Conservation (phyloP, 2,329 filamentous ascomycete genomes). For the Dryadomyces sulphureus region DNA sequence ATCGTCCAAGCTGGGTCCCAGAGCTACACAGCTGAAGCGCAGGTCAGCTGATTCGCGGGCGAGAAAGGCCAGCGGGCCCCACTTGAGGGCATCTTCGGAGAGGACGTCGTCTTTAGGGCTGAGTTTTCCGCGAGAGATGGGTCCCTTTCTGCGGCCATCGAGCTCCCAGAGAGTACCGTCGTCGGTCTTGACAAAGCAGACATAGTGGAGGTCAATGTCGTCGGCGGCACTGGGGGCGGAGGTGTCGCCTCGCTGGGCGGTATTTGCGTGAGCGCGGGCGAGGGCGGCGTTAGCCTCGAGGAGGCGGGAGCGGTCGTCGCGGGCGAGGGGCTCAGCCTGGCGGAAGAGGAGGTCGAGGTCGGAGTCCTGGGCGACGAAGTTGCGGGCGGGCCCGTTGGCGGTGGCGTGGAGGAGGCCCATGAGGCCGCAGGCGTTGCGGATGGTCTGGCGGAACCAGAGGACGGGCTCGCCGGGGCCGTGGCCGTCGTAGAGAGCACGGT, state of each 20-base stretch:
- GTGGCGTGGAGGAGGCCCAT: slow-evolving; percentile 79
- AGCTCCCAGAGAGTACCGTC: slow-evolving; percentile 51
- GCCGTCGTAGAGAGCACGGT: slow-evolving; percentile 48
- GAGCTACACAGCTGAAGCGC: slow-evolving; percentile 42
- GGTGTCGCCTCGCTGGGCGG: slow-evolving; percentile 66
- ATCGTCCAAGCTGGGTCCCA: slow-evolving; percentile 33
- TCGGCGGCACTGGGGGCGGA: slow-evolving; percentile 63
- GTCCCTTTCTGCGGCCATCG: slow-evolving; percentile 43
- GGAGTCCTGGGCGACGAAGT: slow-evolving; percentile 41
- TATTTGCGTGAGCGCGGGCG: slow-evolving; percentile 63
- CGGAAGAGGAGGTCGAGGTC: slow-evolving; percentile 51
- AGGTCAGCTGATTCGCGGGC: slow-evolving; percentile 38
- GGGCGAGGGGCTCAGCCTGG: slow-evolving; percentile 54
- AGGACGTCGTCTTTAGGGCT: slow-evolving; percentile 52
- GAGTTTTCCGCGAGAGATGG: slow-evolving; percentile 40
- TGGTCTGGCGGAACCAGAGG: slow-evolving; percentile 90
- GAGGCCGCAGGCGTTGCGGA: slow-evolving; percentile 81
- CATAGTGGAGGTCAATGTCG: slow-evolving; percentile 85
- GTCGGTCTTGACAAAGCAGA: slow-evolving; percentile 71
- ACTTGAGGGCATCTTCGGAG: slow-evolving; percentile 56
- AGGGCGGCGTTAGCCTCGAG: slow-evolving; percentile 65
- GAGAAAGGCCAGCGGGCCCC: slow-evolving; percentile 48
- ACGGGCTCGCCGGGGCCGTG: slow-evolving; percentile 59
- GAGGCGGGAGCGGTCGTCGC: slow-evolving; percentile 51
- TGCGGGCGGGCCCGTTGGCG: slow-evolving; percentile 56